Evolutionary conservation across 495 filamentous ascomycete species (phyloP), one percentile per base, ranked within the genome.

Genomic region (Trichoderma erinaceum): DNA sequence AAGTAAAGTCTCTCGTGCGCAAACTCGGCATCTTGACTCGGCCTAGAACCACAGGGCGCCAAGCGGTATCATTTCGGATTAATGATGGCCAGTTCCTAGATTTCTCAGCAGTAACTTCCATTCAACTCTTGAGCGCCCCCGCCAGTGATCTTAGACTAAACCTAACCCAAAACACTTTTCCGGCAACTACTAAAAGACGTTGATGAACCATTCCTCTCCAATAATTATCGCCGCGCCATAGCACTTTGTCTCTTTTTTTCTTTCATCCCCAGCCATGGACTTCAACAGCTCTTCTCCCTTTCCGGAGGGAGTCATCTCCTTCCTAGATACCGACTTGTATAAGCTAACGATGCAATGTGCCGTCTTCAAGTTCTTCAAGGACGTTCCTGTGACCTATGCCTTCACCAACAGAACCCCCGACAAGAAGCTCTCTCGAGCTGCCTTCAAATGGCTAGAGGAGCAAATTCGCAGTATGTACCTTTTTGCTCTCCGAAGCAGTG

Each of bases 271-370:
- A 43, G 43, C 41, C 41, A 66, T 66, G 58, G 82, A 84, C 68
- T 86, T 86, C 75, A 81, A 85, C 75, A 83, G 82, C 75, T 82
- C 82, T 23, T 82, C 80, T 58, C 83, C 82, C 63, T 85, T 80
- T 67, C 84, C 84, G 23, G 84, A 85, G 73, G 93, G 92, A 46
- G 87, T 98, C 73, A 89, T 86, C 77, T 97, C 95, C 69, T 88
- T 99, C 69, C 86, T 99, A 48, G 95, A 99, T 75, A 99, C 95
- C 1, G 95, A 99, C 81, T 82, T 99, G 52, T 99, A 99, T 84
- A 99, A 99, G 78, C 78, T 99, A 74, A 99, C 95, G 12, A 99
- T 99, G 95, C 95, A 99, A 87, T 96, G 91, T 75, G 95, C 93
- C 50, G 87, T 98, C 70, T 83, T 97, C 65, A 93, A 92, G 74